phyloP scores from a whole-genome alignment of 1,284 basidiomycete genomes.

The Cystobasidiaceae sp. region DNA sequence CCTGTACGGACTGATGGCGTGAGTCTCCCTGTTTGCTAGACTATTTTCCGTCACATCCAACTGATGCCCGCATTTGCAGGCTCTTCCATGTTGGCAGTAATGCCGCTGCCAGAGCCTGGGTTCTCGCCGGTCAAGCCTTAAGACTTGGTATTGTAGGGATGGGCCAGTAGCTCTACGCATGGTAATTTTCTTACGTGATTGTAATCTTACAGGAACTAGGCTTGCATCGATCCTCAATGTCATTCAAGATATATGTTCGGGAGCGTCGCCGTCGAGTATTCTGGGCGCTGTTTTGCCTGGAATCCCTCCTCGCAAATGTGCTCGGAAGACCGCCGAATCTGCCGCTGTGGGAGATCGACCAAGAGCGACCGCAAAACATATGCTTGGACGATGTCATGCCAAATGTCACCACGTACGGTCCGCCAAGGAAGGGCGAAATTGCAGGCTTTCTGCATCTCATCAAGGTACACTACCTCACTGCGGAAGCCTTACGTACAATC shows the following conservation, averaged over 20 bases:
- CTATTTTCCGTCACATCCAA: not conserved
- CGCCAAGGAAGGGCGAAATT: slow-evolving; percentile 1
- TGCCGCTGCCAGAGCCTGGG: slow-evolving; percentile 27
- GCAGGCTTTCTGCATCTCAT: slow-evolving; percentile 17
- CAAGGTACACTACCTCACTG: slow-evolving; percentile 17
- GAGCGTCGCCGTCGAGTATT: slow-evolving; percentile 20
- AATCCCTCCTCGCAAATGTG: slow-evolving; percentile 23
- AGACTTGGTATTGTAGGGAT: slow-evolving; percentile 22
- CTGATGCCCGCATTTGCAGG: not conserved
- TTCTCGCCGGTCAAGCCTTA: slow-evolving; percentile 23
- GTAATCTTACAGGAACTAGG: not conserved
- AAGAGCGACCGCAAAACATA: slow-evolving; percentile 13
- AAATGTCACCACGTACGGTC: not conserved
- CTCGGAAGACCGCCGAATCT: slow-evolving; percentile 19
- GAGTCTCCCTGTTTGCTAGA: not conserved
- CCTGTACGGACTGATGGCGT: slow-evolving; percentile 23
- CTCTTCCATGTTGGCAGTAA: slow-evolving; percentile 21
- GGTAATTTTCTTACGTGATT: not conserved
- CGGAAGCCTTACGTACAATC: slow-evolving; percentile 12
- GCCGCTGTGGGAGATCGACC: slow-evolving; percentile 25
- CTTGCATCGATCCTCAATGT: slow-evolving; percentile 19
- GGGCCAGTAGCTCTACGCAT: not conserved
- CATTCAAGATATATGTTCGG: slow-evolving; percentile 15
- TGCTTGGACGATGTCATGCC: slow-evolving; percentile 3
- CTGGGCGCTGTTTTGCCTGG: slow-evolving; percentile 28